A percentile compares a stretch with the other conserved stretches of the same genome.
These are phyloP conservation scores for Rosa persica DNA, from an alignment of 306 rosid genomes.

Conservation along the genomic window DNA sequence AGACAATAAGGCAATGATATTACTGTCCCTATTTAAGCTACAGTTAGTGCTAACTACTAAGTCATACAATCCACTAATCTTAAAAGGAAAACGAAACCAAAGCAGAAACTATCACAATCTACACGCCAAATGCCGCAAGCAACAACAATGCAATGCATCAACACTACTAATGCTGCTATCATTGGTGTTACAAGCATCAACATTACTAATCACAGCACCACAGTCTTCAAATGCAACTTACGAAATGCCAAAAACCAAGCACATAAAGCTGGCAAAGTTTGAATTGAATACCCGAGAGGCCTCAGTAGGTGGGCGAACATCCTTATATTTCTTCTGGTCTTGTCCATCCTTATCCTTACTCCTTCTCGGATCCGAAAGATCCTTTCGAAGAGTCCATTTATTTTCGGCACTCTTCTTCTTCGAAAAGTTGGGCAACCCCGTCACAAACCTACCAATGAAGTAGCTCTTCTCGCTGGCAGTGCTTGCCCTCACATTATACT, in stretches of 20 bases:
- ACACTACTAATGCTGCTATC: not conserved
- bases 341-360: slow-evolving; percentile 3
- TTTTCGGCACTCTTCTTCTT: slow-evolving; percentile 87
- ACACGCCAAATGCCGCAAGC: not conserved
- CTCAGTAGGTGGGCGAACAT: slow-evolving; percentile 62
- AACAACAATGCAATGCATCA: not conserved
- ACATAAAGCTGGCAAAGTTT: not conserved
- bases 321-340: slow-evolving; percentile 40
- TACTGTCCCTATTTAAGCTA: not conserved
- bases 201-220: not conserved
- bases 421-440: slow-evolving; percentile 88
- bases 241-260: not conserved
- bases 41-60: not conserved
- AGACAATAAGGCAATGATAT: not conserved
- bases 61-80: not conserved
- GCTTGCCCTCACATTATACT: slow-evolving; percentile 87
- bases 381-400: slow-evolving; percentile 81
- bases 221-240: not conserved
- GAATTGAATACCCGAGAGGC: slow-evolving; percentile 61
- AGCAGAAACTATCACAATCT: not conserved
- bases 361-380: slow-evolving; percentile 22
- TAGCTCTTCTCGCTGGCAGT: slow-evolving; percentile 66
- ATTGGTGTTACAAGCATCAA: not conserved
- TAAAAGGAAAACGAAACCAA: not conserved
- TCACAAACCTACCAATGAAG: slow-evolving; percentile 73